A percentile compares a stretch with the other conserved stretches of the same genome.
Conservation (phyloP, 148 eudicot genomes). For the Arctostaphylos glauca region DNA sequence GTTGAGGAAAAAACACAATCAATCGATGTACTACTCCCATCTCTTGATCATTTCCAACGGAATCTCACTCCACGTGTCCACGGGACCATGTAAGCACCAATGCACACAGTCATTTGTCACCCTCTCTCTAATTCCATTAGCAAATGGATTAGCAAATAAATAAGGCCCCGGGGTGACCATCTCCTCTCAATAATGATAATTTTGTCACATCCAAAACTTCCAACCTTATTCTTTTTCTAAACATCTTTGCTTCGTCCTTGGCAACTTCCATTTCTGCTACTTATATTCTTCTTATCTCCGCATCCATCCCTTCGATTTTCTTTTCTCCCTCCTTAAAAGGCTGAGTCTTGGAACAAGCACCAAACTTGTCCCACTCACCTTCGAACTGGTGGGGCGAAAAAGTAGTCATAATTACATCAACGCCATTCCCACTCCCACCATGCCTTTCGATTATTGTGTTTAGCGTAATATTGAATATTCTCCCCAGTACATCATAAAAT, state of each 20-base stretch:
- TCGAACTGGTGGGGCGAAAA: slow-evolving; percentile 90
- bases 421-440: slow-evolving; percentile 18
- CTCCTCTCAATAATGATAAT: slow-evolving; percentile 73
- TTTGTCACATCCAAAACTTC: slow-evolving; percentile 71
- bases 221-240: slow-evolving; percentile 31
- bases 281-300: slow-evolving; percentile 60
- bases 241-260: slow-evolving; percentile 19
- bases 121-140: slow-evolving; percentile 57
- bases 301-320: slow-evolving; percentile 61
- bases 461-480: slow-evolving; percentile 65
- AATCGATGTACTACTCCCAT: slow-evolving; percentile 25
- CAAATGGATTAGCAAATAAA: slow-evolving; percentile 72
- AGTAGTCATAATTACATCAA: slow-evolving; percentile 67
- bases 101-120: slow-evolving; percentile 91
- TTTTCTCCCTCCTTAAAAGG: slow-evolving; percentile 60
- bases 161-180: slow-evolving; percentile 97
- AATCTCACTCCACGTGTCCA: slow-evolving; percentile 93
- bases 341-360: slow-evolving; percentile 71
- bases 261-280: slow-evolving; percentile 49
- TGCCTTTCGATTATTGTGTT: slow-evolving; percentile 44
- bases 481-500: slow-evolving; percentile 65
- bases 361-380: slow-evolving; percentile 85
- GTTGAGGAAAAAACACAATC: neutral
- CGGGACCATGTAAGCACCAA: slow-evolving; percentile 91
- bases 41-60: slow-evolving; percentile 62